Evolutionary conservation across 192 early-diverging fungal genomes (phyloP).

Genomic region (Rhizophagus prolifer): DNA sequence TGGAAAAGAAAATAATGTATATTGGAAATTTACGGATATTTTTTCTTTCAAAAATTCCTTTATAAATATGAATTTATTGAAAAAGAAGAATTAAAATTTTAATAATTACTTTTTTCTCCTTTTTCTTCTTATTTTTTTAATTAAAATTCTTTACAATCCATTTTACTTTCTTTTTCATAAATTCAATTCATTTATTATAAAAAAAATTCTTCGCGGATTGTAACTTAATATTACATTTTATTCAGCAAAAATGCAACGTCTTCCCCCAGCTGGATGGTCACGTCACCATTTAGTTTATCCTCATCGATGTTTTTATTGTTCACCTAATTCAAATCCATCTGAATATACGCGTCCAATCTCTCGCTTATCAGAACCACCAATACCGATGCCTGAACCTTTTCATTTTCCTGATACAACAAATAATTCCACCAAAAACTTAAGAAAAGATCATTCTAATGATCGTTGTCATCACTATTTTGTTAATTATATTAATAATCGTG

Average conservation of each 20-base stretch:
- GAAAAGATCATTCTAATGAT: not conserved
- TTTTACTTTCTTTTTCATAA: not conserved
- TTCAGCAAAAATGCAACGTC: not conserved
- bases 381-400: not conserved
- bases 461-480: not conserved
- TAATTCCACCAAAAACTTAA: not conserved
- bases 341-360: not conserved
- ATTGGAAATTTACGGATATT: no score
- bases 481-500: not conserved
- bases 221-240: no score
- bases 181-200: not conserved
- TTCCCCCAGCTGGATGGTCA: not conserved
- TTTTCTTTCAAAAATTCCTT: no score
- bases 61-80: no score
- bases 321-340: not conserved
- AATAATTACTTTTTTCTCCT: no score
- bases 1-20: no score
- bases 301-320: conserved; percentile 1
- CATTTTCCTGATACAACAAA: not conserved
- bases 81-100: no score
- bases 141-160: no score
- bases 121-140: no score
- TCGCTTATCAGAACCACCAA: not conserved
- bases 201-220: not conserved
- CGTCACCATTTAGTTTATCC: not conserved